A percentile compares a stretch with the other conserved stretches of the same genome.
Conservation (phyloP, 2,329 filamentous ascomycete species). For the Trichoderma sp. region DNA sequence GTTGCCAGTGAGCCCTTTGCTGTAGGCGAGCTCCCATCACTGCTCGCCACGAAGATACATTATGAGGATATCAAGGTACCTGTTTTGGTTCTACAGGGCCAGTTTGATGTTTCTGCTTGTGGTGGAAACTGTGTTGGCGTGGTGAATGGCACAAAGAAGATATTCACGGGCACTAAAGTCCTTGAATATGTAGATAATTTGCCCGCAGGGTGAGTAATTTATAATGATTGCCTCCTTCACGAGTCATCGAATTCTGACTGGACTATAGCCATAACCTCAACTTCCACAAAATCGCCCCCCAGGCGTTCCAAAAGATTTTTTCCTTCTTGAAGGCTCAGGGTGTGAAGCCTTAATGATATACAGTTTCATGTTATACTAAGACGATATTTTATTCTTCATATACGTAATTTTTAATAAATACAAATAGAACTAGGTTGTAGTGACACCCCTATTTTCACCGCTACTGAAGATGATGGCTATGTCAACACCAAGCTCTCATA, state of each 20-base stretch:
- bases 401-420: background rate
- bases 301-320: slow-evolving; percentile 9
- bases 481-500: background rate
- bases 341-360: background rate
- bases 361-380: no score
- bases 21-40: background rate
- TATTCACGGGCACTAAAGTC: background rate
- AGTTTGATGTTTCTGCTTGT: slow-evolving; percentile 7
- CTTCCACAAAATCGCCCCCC: slow-evolving; percentile 1
- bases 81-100: slow-evolving; percentile 1
- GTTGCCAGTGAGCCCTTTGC: slow-evolving; percentile 4
- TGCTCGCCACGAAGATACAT: background rate
- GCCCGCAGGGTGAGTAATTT: background rate
- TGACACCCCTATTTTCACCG: no score
- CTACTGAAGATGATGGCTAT: background rate
- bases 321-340: background rate
- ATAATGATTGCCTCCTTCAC: no score
- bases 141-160: background rate
- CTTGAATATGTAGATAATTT: slow-evolving; percentile 7
- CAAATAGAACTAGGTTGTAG: no score
- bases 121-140: slow-evolving; percentile 8
- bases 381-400: background rate
- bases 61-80: background rate
- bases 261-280: slow-evolving; percentile 1
- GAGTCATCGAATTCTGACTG: background rate